These are phyloP conservation scores for Schizochytrium sp. DNA, from an alignment of 108 stramenopile species.

Conservation along the genomic window DNA sequence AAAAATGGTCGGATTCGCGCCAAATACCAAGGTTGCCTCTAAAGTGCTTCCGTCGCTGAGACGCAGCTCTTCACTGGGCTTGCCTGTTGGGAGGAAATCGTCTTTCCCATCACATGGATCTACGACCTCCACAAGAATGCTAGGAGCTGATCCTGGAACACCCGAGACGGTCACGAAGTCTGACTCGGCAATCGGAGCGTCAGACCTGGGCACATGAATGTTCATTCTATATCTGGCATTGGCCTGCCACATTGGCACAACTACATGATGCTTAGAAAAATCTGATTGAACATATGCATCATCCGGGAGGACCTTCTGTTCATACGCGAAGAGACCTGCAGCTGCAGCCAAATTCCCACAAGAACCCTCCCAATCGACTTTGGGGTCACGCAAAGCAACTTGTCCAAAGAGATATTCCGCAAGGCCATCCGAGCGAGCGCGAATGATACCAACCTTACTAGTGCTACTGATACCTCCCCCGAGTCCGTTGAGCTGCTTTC, in stretches of 20 bases:
- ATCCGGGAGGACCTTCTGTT: not conserved
- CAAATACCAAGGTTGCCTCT: conserved; percentile 1
- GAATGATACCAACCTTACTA: conserved; percentile 28
- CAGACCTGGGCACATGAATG: conserved; percentile 19
- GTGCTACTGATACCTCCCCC: conserved; percentile 58
- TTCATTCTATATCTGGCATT: conserved; percentile 8
- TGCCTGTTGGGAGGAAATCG: not conserved
- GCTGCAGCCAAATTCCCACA: conserved; percentile 53
- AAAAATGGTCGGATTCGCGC: conserved; percentile 38
- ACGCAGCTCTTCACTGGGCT: not conserved
- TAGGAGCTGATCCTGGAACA: conserved; percentile 11
- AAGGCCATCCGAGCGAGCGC: not conserved
- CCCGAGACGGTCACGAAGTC: conserved; percentile 2
- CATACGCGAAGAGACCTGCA: conserved; percentile 45
- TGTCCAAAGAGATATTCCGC: conserved; percentile 30
- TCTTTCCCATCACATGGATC: conserved; percentile 41
- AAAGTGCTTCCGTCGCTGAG: not conserved
- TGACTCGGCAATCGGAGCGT: not conserved
- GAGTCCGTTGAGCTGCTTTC: conserved; percentile 58
- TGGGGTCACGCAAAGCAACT: not conserved
- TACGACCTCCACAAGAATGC: conserved; percentile 34
- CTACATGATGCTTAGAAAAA: not conserved
- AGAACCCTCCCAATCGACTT: conserved; percentile 50
- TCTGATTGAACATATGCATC: not conserved
- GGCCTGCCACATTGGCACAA: conserved; percentile 46